These are phyloP conservation scores for Ophiostoma fasciatum DNA, from an alignment of 2,329 filamentous ascomycete genomes.

Conservation along the genomic window DNA sequence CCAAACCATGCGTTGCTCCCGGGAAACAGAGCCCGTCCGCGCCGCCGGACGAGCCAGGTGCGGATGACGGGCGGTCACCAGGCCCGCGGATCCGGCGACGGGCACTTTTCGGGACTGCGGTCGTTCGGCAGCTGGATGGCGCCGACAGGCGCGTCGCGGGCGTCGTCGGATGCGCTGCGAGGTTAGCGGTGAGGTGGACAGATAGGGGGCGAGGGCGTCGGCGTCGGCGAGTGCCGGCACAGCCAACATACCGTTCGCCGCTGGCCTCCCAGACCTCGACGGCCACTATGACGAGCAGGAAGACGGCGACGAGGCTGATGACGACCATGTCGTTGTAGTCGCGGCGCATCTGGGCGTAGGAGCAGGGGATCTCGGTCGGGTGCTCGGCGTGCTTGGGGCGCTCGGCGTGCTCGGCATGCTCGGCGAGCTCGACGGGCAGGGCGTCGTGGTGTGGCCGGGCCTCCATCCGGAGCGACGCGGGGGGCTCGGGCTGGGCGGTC, in stretches of 20 bases:
- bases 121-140: conserved; percentile 11
- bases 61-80: no score
- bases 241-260: conserved; percentile 14
- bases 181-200: no score
- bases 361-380: conserved; percentile 9
- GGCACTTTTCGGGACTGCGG: conserved; percentile 3
- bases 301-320: conserved; percentile 17
- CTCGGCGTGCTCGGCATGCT: no score
- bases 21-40: no score
- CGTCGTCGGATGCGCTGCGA: no score
- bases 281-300: conserved; percentile 17
- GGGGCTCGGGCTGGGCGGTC: not conserved
- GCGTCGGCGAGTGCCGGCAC: not conserved
- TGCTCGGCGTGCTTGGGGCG: not conserved
- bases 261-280: conserved; percentile 16
- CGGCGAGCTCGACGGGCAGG: no score
- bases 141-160: conserved; percentile 11
- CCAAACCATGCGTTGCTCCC: no score
- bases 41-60: no score
- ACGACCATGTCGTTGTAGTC: conserved; percentile 18
- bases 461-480: conserved; percentile 6
- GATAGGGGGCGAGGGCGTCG: not conserved
- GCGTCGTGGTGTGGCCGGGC: not conserved
- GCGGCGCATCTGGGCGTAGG: conserved; percentile 9
- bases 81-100: no score